Evolutionary conservation across 1,139 yeast genomes (phyloP), one percentile per base, ranked within the genome.

Genomic region (Yamadazyma diddensiae): DNA sequence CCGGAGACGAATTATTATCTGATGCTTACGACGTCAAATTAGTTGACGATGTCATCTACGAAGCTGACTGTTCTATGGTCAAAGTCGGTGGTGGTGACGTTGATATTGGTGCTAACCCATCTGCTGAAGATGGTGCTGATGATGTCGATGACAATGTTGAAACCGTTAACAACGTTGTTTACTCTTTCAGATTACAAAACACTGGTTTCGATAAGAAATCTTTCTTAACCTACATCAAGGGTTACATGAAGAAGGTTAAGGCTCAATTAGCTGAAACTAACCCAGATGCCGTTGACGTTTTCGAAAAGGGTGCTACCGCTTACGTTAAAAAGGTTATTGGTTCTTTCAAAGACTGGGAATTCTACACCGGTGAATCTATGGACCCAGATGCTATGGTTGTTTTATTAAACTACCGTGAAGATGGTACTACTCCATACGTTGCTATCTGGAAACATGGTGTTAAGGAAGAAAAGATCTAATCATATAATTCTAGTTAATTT

Each of bases 311-410:
- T 65, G 98, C 98, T 54, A 77, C 81, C 52, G 71, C 85, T 53
- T 90, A 87, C 78, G 94, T 85, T 70, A 92, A 94, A 85, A 94
- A 92, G 79, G 83, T 92, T 52, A 67, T 92, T 57, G 84, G 81
- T 55, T 82, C 88, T 69, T 92, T 92, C 92, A 82, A 82, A 65
- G 98, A 92, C 79, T 92, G 94, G 94, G 98, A 92, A 63, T 92
- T 92, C 80, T 92, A 71, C 88, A 92, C 96, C 53, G 98, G 98
- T 77, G 97, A 92, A 77, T 84, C 95, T 61, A 94, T 92, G 99
- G 96, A 94, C 82, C 97, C 97, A 66, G 97, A 92, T 69, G 97
- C 84, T 57, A 92, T 92, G 98, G 73, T 92, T 62, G 90, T 87
- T 53, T 81, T 92, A 69, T 84, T 92, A 73, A 92, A 92, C 94